Base-by-base conservation (phyloP, 139 green algal species). In the Medakamo hakoo region DNA sequence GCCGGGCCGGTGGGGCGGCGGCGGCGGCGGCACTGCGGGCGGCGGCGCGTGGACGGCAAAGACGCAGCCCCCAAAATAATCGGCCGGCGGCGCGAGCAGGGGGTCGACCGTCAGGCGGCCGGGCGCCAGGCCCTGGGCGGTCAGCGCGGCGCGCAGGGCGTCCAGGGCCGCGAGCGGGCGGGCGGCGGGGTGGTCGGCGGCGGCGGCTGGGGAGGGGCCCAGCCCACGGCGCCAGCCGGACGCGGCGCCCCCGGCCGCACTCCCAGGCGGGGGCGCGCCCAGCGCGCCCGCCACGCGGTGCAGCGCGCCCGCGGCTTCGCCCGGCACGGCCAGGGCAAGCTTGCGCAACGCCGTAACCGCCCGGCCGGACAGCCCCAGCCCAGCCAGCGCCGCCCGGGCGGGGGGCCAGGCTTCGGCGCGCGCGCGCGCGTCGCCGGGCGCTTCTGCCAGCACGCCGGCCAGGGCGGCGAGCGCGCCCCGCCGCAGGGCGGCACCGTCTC, bases 371-470 rank as follows among this genome's bases (percentile, higher is more conserved):
- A 92, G 30, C 0, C 79, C 68, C 52, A 93, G 59, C 2, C 81
- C 84, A 26, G 86, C 75, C 55, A 93, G 71, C 1, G 65, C 80
- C 16, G 68, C 74, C 20, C 76, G 64, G 28, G 88, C 76, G 30
- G 66, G 58, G 2, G 79, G 79, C 84, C 81, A 91, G 19, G 66
- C 52, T 63, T 71, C 68, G 14, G 68, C 59, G 28, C 70, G 62
- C 2, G 71, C 73, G 5, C 28, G 48, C 4, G 64, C 20, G 52
- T 75, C 27, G 26, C 80, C 72, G 29, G 73, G 69, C n/a, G 77
- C 26, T 18, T 62, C 60, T 30, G 65, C 64, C 69, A 79, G 29
- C 23, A 73, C 69, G 65, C 72, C 49, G 28, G 4, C 49, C 27
- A 31, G 27, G 4, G 58, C 58, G 9, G 9, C 40, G 9, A 52